These are phyloP conservation scores for Metschnikowia drakensbergensis DNA, from an alignment of 805 yeast genomes.

Conservation along the genomic window DNA sequence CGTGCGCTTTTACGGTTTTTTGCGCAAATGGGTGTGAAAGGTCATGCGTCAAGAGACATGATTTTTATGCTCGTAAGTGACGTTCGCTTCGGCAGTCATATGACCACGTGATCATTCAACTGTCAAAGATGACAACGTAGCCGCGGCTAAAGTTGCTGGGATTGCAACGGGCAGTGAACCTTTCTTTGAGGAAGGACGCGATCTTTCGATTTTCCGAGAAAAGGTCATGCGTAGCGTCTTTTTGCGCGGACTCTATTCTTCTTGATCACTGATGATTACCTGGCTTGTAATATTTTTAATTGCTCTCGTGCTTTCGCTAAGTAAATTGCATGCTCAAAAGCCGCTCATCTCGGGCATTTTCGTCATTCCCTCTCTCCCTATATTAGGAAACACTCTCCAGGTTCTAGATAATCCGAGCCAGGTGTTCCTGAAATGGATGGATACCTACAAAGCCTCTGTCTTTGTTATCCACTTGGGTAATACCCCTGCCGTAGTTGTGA, in stretches of 20 bases:
- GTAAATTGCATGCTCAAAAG: background rate
- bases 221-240: background rate
- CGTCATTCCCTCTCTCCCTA: conserved; percentile 45
- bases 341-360: conserved; percentile 35
- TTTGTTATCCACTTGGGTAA: conserved; percentile 64
- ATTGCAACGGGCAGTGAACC: background rate
- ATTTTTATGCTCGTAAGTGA: background rate
- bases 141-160: background rate
- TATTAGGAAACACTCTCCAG: conserved; percentile 49
- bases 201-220: background rate
- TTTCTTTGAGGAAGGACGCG: no score
- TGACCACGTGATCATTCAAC: background rate
- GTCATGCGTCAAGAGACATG: background rate
- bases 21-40: background rate
- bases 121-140: background rate
- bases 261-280: background rate
- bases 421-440: conserved; percentile 43
- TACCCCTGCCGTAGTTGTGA: conserved; percentile 58
- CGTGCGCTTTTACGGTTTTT: background rate
- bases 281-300: background rate
- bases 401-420: conserved; percentile 48
- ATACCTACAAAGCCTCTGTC: conserved; percentile 39
- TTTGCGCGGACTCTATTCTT: background rate
- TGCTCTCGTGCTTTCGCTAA: conserved; percentile 2
- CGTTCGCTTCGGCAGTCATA: background rate